Percentiles rank a stretch among this genome's conserved stretches.
phyloP scores from a whole-genome alignment of 1,284 basidiomycete genomes.

The Moesziomyces aphidis region DNA sequence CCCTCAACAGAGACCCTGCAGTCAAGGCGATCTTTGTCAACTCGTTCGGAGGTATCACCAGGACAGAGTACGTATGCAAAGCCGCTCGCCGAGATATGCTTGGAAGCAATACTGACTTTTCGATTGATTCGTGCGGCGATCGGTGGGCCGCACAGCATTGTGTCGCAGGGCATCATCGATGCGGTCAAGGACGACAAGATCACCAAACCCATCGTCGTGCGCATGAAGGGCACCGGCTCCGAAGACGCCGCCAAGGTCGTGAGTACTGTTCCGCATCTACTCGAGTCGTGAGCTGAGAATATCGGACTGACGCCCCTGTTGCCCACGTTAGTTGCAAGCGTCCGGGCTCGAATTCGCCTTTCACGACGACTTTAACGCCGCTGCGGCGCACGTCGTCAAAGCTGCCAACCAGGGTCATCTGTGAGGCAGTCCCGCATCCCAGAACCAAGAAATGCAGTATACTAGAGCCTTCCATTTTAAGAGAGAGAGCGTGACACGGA shows the following conservation, averaged over 20 bases:
- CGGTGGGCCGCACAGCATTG: conserved; percentile 12
- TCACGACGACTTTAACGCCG: conserved; percentile 54
- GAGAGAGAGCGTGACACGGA: too few relatives aligned
- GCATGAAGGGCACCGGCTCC: conserved; percentile 51
- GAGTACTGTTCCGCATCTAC: not conserved
- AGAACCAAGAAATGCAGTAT: too few relatives aligned
- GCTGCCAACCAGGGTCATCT: conserved; percentile 46
- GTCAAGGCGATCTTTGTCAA: conserved; percentile 61
- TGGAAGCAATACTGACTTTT: not conserved
- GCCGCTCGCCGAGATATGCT: too few relatives aligned
- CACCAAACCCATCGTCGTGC: conserved; percentile 50
- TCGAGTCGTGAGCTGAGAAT: not conserved
- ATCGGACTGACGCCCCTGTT: not conserved
- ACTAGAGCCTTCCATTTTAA: too few relatives aligned
- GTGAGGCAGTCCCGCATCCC: not conserved
- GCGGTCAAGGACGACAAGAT: conserved; percentile 53
- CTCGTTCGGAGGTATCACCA: conserved; percentile 55
- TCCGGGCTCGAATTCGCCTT: conserved; percentile 46
- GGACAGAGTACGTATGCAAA: conserved; percentile 33
- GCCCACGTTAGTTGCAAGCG: conserved; percentile 7
- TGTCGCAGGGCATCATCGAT: conserved; percentile 56
- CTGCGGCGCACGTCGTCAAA: conserved; percentile 51
- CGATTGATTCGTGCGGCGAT: too few relatives aligned
- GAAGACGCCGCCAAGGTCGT: conserved; percentile 50
- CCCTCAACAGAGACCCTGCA: conserved; percentile 46